phyloP scores from a whole-genome alignment of 352 stramenopile genomes.

The Globisporangium camurandrum region DNA sequence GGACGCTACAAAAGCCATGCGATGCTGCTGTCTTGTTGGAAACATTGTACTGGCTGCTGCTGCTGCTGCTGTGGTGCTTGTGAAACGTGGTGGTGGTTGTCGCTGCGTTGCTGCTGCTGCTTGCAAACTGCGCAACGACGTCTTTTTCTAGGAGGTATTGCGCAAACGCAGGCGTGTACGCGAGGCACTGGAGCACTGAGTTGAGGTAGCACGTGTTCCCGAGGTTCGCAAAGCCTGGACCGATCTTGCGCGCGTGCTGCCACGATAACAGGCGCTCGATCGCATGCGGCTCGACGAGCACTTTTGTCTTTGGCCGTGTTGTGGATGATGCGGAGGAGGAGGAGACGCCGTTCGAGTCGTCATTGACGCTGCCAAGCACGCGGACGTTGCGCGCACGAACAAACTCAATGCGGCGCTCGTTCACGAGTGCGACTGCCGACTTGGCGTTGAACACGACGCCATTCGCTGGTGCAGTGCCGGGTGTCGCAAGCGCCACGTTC shows the following conservation, averaged over 20 bases:
- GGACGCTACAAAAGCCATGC: conserved; percentile 44
- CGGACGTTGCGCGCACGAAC: conserved; percentile 50
- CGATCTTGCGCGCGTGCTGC: conserved; percentile 68
- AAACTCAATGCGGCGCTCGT: conserved; percentile 80
- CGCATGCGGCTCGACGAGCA: conserved; percentile 32
- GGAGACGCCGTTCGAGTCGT: conserved; percentile 12
- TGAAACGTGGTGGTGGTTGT: background rate
- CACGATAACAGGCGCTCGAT: conserved; percentile 54
- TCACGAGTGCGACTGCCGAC: conserved; percentile 66
- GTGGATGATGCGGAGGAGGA: background rate
- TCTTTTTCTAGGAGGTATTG: conserved; percentile 84
- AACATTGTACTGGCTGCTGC: too few relatives aligned
- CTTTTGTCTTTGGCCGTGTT: conserved; percentile 18
- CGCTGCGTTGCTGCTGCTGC: conserved; percentile 9
- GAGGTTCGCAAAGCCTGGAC: conserved; percentile 82
- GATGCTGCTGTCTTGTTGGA: too few relatives aligned
- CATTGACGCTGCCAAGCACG: conserved; percentile 30
- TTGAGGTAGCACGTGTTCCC: conserved; percentile 96
- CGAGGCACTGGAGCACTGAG: conserved; percentile 87
- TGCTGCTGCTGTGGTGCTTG: conserved; percentile 13
- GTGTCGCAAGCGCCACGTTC: conserved; percentile 3
- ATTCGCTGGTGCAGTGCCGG: conserved; percentile 1
- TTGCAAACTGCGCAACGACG: conserved; percentile 24
- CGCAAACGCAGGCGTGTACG: conserved; percentile 71
- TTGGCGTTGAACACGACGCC: conserved; percentile 26